These are phyloP conservation scores for Cucumis melo DNA, from an alignment of 306 rosid species.

Conservation along the genomic window DNA sequence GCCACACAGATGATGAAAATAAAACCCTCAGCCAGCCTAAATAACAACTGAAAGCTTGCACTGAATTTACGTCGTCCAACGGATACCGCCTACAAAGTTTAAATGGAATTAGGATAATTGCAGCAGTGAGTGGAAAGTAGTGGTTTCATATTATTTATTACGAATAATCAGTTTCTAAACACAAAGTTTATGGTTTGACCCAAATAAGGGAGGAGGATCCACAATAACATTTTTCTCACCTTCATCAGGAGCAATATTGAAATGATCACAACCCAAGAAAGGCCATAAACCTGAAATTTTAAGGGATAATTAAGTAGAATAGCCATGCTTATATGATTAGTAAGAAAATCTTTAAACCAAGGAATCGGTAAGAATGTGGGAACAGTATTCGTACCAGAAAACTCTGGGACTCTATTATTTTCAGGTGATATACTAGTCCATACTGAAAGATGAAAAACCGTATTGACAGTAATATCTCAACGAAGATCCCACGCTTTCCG, in stretches of 20 bases:
- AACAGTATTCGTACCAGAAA: slow-evolving; percentile 39
- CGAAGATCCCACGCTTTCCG: slow-evolving; percentile 48
- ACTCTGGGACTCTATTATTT: slow-evolving; percentile 39
- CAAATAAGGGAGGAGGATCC: background rate
- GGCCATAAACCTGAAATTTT: slow-evolving; percentile 57
- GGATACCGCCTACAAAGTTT: slow-evolving; percentile 48
- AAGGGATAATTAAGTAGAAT: background rate
- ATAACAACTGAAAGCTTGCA: slow-evolving; percentile 72
- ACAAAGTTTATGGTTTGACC: background rate
- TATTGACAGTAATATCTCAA: slow-evolving; percentile 70
- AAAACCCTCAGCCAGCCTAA: slow-evolving; percentile 54
- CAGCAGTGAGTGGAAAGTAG: background rate
- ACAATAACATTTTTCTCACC: slow-evolving; percentile 26
- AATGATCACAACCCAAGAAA: slow-evolving; percentile 75
- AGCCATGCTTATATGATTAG: background rate
- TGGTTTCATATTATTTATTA: background rate
- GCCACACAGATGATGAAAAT: slow-evolving; percentile 46
- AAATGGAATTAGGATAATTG: background rate
- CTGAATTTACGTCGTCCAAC: slow-evolving; percentile 73
- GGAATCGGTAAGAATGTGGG: background rate
- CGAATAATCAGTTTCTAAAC: background rate
- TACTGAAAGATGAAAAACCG: slow-evolving; percentile 83
- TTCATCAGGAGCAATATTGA: slow-evolving; percentile 55
- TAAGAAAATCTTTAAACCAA: background rate
- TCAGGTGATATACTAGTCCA: slow-evolving; percentile 86